Conservation (phyloP, 441 rosid species). For the Pelargonium citronellum region DNA sequence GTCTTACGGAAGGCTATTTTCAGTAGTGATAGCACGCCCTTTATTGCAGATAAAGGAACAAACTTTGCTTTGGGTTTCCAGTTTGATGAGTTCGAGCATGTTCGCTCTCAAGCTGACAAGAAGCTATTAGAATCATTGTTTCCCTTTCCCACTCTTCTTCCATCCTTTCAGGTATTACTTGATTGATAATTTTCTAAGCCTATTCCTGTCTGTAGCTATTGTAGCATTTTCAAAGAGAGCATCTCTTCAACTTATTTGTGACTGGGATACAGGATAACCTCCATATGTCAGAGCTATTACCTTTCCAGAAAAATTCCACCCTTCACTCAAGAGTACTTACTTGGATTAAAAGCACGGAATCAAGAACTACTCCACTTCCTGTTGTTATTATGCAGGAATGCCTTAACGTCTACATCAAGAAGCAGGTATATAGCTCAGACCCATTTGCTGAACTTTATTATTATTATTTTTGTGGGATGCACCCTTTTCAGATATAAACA, state of each 20-base stretch:
- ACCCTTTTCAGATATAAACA: neutral
- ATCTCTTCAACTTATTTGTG: slow-evolving; percentile 20
- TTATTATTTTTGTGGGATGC: slow-evolving; percentile 1
- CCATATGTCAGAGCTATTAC: slow-evolving; percentile 60
- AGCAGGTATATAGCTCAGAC: slow-evolving; percentile 54
- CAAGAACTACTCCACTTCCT: slow-evolving; percentile 61
- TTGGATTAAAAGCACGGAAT: slow-evolving; percentile 65
- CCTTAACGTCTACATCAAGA: slow-evolving; percentile 55
- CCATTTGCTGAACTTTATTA: slow-evolving; percentile 8
- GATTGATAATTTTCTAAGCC: slow-evolving; percentile 19
- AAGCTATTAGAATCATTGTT: slow-evolving; percentile 59
- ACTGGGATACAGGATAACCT: slow-evolving; percentile 47
- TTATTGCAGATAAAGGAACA: slow-evolving; percentile 46
- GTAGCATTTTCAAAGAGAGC: slow-evolving; percentile 13
- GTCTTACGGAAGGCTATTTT: slow-evolving; percentile 56
- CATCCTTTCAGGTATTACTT: slow-evolving; percentile 57
- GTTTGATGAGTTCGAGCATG: slow-evolving; percentile 51
- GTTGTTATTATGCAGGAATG: slow-evolving; percentile 81
- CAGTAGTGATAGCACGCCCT: slow-evolving; percentile 30
- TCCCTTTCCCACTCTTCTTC: slow-evolving; percentile 90
- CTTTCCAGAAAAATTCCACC: slow-evolving; percentile 86
- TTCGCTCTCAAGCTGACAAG: slow-evolving; percentile 47
- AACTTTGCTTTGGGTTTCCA: slow-evolving; percentile 69
- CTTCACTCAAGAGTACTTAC: slow-evolving; percentile 66
- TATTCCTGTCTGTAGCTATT: slow-evolving; percentile 14